Conservation (phyloP, 371 early-diverging fungal species). For the Actinomucor elegans region DNA sequence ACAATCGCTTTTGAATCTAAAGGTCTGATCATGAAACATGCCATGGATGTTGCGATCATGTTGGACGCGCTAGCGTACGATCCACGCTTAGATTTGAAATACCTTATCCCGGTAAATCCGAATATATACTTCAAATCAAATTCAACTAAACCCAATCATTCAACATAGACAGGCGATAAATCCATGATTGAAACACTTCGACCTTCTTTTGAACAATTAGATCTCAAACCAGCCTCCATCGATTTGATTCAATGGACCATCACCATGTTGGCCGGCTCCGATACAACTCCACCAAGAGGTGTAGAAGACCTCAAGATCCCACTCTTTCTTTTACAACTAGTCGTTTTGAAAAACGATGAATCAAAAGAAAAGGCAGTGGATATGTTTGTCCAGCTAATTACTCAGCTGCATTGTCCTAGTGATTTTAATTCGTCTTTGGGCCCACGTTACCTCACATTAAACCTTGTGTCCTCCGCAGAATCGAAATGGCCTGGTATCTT, state of each 20-base stretch:
- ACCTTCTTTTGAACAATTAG: slow-evolving; percentile 37
- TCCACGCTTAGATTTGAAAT: slow-evolving; percentile 21
- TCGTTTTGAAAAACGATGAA: slow-evolving; percentile 15
- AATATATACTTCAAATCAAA: neutral
- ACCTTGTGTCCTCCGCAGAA: slow-evolving; percentile 34
- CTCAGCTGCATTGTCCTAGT: slow-evolving; percentile 15
- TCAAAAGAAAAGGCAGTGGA: slow-evolving; percentile 20
- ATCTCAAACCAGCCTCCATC: slow-evolving; percentile 35
- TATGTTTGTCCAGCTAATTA: slow-evolving; percentile 35
- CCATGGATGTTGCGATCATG: slow-evolving; percentile 42
- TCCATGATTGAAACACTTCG: slow-evolving; percentile 34
- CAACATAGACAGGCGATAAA: slow-evolving; percentile 33
- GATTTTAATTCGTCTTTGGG: slow-evolving; percentile 12
- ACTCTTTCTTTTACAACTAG: slow-evolving; percentile 33
- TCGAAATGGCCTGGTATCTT: slow-evolving; percentile 43
- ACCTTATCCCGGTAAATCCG: slow-evolving; percentile 36
- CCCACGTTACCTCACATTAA: slow-evolving; percentile 28
- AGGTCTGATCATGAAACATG: slow-evolving; percentile 44
- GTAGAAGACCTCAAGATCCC: slow-evolving; percentile 37
- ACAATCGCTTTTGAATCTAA: slow-evolving; percentile 34
- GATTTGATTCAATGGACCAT: slow-evolving; percentile 41
- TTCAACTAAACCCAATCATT: neutral
- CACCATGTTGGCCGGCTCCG: neutral
- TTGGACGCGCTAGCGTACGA: slow-evolving; percentile 43
- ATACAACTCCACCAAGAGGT: slow-evolving; percentile 3